Percentiles rank a stretch among this genome's conserved stretches.
phyloP scores from a whole-genome alignment of 2,329 filamentous ascomycete genomes.

The Penicillium concentricum region DNA sequence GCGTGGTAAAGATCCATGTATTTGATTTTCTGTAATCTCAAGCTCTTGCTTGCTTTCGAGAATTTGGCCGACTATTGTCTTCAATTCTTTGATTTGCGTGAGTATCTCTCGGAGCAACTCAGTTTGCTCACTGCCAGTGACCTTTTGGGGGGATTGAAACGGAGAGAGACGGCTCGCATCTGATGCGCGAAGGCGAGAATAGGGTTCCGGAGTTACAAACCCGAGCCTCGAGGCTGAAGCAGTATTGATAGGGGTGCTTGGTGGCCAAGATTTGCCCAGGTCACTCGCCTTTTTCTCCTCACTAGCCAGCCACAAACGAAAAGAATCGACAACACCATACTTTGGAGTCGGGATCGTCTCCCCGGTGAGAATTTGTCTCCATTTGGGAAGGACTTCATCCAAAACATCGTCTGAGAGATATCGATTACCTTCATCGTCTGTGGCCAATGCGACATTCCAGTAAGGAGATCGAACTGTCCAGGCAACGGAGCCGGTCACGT shows the following conservation, averaged over 20 bases:
- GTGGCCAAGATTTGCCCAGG: not conserved
- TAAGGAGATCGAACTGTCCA: not conserved
- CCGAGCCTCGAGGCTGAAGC: not conserved
- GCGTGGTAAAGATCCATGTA: not conserved
- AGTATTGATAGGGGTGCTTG: not conserved
- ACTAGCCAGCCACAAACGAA: not conserved
- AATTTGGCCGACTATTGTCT: not conserved
- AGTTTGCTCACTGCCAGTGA: not conserved
- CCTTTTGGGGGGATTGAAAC: not conserved
- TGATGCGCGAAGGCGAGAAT: not conserved
- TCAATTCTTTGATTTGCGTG: not conserved
- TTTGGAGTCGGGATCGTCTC: not conserved
- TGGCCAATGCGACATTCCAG: constrained; percentile 2
- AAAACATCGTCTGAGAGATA: not conserved
- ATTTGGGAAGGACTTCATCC: not conserved
- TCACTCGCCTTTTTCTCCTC: not conserved
- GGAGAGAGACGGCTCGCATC: not conserved
- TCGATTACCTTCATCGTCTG: not conserved
- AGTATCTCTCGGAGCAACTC: not conserved
- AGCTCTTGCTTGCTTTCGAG: not conserved
- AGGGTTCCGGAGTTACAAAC: not conserved
- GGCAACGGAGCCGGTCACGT: not conserved
- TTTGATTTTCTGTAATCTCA: not conserved
- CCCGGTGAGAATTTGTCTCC: not conserved
- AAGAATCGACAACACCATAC: not conserved